phyloP scores from a whole-genome alignment of 306 rosid genomes.

The apple (Malus domestica) region DNA sequence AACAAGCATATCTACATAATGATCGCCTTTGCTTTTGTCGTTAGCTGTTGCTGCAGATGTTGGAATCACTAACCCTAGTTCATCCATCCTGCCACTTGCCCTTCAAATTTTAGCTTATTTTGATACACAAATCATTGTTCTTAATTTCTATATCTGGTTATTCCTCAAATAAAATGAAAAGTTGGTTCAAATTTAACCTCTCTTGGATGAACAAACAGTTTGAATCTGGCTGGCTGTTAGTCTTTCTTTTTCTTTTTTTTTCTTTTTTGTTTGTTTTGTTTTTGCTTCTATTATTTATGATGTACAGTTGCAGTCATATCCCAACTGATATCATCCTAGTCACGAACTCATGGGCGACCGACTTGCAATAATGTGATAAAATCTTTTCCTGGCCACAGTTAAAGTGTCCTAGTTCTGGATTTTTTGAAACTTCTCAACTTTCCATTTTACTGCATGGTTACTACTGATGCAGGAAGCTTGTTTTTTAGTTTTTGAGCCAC shows the following conservation, averaged over 20 bases:
- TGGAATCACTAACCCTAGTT: slow-evolving; percentile 9
- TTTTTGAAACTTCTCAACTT: not conserved
- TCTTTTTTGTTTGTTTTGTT: not conserved
- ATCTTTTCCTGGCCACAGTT: not conserved
- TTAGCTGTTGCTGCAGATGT: slow-evolving; percentile 26
- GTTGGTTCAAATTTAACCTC: slow-evolving; percentile 26
- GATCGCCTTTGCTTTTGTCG: slow-evolving; percentile 32
- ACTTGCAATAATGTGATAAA: slow-evolving; percentile 19
- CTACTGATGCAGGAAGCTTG: too few relatives aligned
- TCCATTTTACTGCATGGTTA: too few relatives aligned
- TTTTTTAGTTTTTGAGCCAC: too few relatives aligned
- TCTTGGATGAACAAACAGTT: slow-evolving; percentile 21
- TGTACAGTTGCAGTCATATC: slow-evolving; percentile 9
- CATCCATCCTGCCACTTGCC: slow-evolving; percentile 13
- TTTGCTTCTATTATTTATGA: not conserved
- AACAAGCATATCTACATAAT: slow-evolving; percentile 17
- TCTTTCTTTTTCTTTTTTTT: not conserved
- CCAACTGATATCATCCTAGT: slow-evolving; percentile 13
- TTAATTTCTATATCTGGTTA: slow-evolving; percentile 13
- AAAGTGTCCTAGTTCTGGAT: not conserved
- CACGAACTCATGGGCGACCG: slow-evolving; percentile 18
- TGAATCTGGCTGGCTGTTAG: slow-evolving; percentile 12
- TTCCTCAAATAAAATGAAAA: slow-evolving; percentile 17
- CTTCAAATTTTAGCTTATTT: slow-evolving; percentile 17
- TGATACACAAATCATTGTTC: slow-evolving; percentile 30